phyloP scores from a whole-genome alignment of 495 filamentous ascomycete genomes.

The Cladorrhinum samala region DNA sequence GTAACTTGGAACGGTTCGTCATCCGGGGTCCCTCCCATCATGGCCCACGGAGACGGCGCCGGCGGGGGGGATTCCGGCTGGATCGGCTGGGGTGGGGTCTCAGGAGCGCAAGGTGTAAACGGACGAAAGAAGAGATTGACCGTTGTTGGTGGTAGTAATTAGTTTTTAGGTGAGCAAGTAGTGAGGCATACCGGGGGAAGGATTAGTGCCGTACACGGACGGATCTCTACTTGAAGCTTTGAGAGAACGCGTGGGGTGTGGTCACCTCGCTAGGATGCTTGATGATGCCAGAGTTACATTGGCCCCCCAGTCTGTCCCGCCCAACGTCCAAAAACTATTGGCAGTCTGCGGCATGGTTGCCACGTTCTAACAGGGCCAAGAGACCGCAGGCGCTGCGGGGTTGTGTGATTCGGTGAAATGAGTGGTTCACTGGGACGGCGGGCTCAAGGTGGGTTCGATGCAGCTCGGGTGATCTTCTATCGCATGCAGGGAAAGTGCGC shows the following conservation, averaged over 20 bases:
- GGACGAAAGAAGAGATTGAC: not conserved
- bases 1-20: slow-evolving; percentile 3
- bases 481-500: not conserved
- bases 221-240: no score
- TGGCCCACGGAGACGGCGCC: no score
- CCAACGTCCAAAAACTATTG: slow-evolving; percentile 8
- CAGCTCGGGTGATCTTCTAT: slow-evolving; percentile 1
- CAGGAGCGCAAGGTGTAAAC: not conserved
- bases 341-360: slow-evolving; percentile 8
- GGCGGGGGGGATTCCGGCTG: no score
- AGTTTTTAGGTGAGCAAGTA: no score
- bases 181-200: no score
- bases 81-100: no score
- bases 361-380: slow-evolving; percentile 7
- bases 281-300: slow-evolving; percentile 6
- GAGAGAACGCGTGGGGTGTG: slow-evolving; percentile 11
- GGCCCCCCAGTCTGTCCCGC: not conserved
- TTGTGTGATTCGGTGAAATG: slow-evolving; percentile 4
- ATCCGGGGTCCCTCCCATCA: no score
- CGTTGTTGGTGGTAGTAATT: slow-evolving; percentile 1
- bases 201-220: no score
- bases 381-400: slow-evolving; percentile 6
- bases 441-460: not conserved
- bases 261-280: slow-evolving; percentile 1
- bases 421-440: no score